A percentile compares a stretch with the other conserved stretches of the same genome.
Evolutionary conservation across 306 rosid genomes (phyloP).

Genomic region (Purshia tridentata): DNA sequence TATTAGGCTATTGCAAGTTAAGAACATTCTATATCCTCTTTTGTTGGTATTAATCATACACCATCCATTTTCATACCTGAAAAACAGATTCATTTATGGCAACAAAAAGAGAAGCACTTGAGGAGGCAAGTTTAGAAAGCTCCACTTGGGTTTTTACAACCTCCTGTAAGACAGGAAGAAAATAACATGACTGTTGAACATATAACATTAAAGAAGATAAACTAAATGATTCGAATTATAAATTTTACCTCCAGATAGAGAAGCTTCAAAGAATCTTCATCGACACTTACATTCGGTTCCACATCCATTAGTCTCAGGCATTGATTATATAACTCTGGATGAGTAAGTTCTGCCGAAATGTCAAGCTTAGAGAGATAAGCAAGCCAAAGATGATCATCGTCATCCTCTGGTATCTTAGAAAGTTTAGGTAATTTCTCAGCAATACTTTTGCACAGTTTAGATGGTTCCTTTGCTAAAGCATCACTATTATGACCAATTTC

Average conservation of each 20-base stretch:
- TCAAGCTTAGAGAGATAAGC: constrained; percentile 1
- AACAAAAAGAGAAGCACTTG: constrained; percentile 10
- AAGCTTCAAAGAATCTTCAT: constrained; percentile 3
- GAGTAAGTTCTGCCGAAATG: constrained; percentile 1
- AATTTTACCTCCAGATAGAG: neutral
- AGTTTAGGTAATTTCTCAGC: neutral
- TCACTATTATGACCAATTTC: neutral
- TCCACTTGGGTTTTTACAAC: neutral
- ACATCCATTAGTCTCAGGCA: neutral
- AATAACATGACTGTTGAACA: neutral
- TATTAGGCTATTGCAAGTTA: neutral
- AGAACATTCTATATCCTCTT: neutral
- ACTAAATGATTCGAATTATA: neutral
- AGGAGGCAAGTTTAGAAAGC: neutral
- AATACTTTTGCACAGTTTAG: neutral
- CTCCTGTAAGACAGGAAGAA: neutral
- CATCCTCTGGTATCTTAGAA: neutral
- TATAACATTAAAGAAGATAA: neutral
- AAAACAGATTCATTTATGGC: neutral
- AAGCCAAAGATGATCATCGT: neutral
- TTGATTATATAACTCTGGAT: neutral
- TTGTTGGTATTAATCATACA: neutral
- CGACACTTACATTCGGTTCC: neutral
- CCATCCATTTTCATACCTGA: neutral
- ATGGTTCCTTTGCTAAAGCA: constrained; percentile 1